Evolutionary conservation across 495 filamentous ascomycete genomes (phyloP), one percentile per base, ranked within the genome.

Genomic region (Pseudevernia furfuracea): DNA sequence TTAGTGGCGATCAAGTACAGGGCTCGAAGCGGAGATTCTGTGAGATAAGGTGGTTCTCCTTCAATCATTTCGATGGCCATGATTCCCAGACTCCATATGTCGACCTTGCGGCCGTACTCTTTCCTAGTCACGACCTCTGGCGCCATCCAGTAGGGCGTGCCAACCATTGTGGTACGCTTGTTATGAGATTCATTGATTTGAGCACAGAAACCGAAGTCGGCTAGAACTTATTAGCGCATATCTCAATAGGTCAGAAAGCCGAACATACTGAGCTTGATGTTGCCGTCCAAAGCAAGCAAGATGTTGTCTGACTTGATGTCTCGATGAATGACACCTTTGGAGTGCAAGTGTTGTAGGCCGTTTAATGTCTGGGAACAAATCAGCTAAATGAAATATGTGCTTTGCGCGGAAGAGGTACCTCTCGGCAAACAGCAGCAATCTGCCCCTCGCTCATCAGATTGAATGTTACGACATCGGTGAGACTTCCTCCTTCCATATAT

Each of bases 21-120:
- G 6, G 94, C 94, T 49, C 94, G 85, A 52, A 98, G 85, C 12
- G 94, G 94, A 30, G 89, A 93, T 74, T 98, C 94, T 28, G 91
- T 98, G 61, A 98, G 79, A 73, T 98, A 98, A 21, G 94, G 94
- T 21, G 94, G 94, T 71, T 98, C 94, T 67, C 94, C 95, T 76
- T 98, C 94, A 66, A 98, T 96, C 94, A 98, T 98, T 74, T 98
- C 94, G 69, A 98, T 98, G n/a, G 94, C 91, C 94, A 98, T 98
- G 75, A 98, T 98, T 62, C 94, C 94, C 58, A 98, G 76, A 71
- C 89, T 94, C 94, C 94, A 98, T 69, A 98, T 97, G 72, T 98
- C 94, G 59, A 98, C 92, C 73, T 98, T 98, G 58, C 94, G 88
- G 66, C 94, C 95, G 74, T 98, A 98, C 73, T 97, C 94, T 73